These are phyloP conservation scores for Metschnikowia lochheadii DNA, from an alignment of 805 yeast species.

Conservation along the genomic window DNA sequence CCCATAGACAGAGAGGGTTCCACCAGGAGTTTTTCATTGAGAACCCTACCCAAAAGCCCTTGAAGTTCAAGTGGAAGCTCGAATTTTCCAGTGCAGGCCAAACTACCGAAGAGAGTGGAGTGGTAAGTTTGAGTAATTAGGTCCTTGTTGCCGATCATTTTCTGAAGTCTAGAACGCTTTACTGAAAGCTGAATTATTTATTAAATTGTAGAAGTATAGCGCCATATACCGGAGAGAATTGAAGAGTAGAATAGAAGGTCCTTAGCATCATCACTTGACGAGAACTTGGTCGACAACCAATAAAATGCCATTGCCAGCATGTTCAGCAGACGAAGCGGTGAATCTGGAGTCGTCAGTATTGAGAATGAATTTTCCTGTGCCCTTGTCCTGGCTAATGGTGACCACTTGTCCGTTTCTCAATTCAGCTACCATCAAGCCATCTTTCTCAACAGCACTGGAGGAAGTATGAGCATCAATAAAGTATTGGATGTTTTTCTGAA, in stretches of 20 bases:
- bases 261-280: slow-evolving; percentile 2
- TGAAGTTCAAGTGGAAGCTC: slow-evolving; percentile 75
- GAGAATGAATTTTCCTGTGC: slow-evolving; percentile 1
- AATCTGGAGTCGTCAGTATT: slow-evolving; percentile 18
- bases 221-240: neutral
- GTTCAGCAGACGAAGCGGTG: slow-evolving; percentile 24
- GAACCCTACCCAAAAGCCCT: slow-evolving; percentile 30
- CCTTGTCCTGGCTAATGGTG: slow-evolving; percentile 2
- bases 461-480: slow-evolving; percentile 62
- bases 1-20: slow-evolving; percentile 46
- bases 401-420: slow-evolving; percentile 8
- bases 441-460: slow-evolving; percentile 2
- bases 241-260: neutral
- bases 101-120: slow-evolving; percentile 11
- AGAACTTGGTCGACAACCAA: slow-evolving; percentile 36
- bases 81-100: slow-evolving; percentile 38
- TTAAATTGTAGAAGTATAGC: neutral
- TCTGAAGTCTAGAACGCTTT: neutral
- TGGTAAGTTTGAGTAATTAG: slow-evolving; percentile 9
- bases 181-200: neutral
- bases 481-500: slow-evolving; percentile 47
- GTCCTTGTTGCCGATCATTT: neutral
- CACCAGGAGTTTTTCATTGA: slow-evolving; percentile 47
- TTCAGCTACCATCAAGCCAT: neutral
- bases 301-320: slow-evolving; percentile 38